Percentiles rank a stretch among this genome's conserved stretches.
Evolutionary conservation across 2,329 filamentous ascomycete species (phyloP).

Genomic region (Rutstroemia sp.): DNA sequence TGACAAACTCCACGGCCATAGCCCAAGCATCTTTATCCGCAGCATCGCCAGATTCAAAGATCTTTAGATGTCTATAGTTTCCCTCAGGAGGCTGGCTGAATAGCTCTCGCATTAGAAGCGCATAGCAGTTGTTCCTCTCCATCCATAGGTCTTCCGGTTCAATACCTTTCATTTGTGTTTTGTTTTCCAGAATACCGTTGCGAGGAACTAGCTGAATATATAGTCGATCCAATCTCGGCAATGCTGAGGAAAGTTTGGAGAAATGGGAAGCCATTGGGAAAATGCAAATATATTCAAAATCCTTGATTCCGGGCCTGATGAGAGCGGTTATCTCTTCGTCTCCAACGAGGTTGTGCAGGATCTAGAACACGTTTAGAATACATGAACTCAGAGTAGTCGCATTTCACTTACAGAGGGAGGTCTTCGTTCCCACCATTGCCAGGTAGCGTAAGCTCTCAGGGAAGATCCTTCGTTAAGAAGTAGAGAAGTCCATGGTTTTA

Average conservation of each 20-base stretch:
- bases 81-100: slow-evolving; percentile 22
- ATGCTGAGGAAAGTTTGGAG: slow-evolving; percentile 37
- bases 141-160: slow-evolving; percentile 27
- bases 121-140: slow-evolving; percentile 27
- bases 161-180: neutral
- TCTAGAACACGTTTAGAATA: slow-evolving; percentile 31
- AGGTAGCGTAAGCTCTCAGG: slow-evolving; percentile 55
- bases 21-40: slow-evolving; percentile 40
- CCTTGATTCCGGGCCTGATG: slow-evolving; percentile 37
- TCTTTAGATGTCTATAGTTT: slow-evolving; percentile 38
- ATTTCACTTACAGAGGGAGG: slow-evolving; percentile 35
- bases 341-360: slow-evolving; percentile 47
- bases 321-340: slow-evolving; percentile 26
- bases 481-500: slow-evolving; percentile 52
- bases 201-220: slow-evolving; percentile 45
- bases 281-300: slow-evolving; percentile 54
- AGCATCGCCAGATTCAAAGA: slow-evolving; percentile 44
- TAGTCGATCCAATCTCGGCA: slow-evolving; percentile 45
- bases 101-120: slow-evolving; percentile 23
- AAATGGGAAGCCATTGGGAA: slow-evolving; percentile 61
- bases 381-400: neutral
- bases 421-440: slow-evolving; percentile 61
- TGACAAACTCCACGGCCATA: slow-evolving; percentile 36
- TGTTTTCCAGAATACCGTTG: slow-evolving; percentile 24
- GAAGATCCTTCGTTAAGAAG: slow-evolving; percentile 71